Conservation (phyloP, 2,329 filamentous ascomycete genomes). For the Diaporthe australafricana region DNA sequence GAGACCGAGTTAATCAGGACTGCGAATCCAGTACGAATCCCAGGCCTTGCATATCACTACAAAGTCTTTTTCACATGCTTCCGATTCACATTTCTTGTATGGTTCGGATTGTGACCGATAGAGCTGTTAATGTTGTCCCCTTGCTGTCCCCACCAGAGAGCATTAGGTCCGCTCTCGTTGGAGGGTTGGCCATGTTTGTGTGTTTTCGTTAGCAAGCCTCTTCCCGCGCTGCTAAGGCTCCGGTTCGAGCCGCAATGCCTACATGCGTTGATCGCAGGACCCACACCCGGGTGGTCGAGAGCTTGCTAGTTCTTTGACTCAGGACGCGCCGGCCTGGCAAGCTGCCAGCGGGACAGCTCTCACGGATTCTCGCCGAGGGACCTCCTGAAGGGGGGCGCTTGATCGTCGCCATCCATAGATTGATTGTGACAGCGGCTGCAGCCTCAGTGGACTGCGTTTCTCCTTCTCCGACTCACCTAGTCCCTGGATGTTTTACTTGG, state of each 20-base stretch:
- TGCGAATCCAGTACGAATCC: constrained; percentile 23
- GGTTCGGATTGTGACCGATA: constrained; percentile 34
- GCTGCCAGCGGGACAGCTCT: constrained; percentile 6
- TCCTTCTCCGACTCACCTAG: constrained; percentile 15
- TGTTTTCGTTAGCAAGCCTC: background rate
- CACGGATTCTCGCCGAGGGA: constrained; percentile 24
- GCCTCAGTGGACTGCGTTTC: background rate
- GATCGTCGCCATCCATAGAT: constrained; percentile 10
- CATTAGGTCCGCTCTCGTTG: background rate
- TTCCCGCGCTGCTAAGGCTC: constrained; percentile 19
- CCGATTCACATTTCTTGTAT: background rate
- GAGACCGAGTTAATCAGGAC: background rate
- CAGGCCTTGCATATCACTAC: constrained; percentile 25
- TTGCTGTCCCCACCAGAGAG: constrained; percentile 19
- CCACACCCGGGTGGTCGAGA: constrained; percentile 23
- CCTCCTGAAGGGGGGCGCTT: constrained; percentile 7
- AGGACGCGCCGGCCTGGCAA: constrained; percentile 5
- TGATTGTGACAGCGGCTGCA: constrained; percentile 14
- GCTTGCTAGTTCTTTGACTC: constrained; percentile 12
- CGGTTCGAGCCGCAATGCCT: constrained; percentile 22
- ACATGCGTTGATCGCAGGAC: constrained; percentile 21
- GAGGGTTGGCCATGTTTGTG: background rate
- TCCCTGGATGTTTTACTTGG: constrained; percentile 13
- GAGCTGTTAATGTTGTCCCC: constrained; percentile 17
- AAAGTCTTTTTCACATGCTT: constrained; percentile 23